Evolutionary conservation across 805 yeast species (phyloP), one percentile per base, ranked within the genome.

Genomic region (Candida maesae): DNA sequence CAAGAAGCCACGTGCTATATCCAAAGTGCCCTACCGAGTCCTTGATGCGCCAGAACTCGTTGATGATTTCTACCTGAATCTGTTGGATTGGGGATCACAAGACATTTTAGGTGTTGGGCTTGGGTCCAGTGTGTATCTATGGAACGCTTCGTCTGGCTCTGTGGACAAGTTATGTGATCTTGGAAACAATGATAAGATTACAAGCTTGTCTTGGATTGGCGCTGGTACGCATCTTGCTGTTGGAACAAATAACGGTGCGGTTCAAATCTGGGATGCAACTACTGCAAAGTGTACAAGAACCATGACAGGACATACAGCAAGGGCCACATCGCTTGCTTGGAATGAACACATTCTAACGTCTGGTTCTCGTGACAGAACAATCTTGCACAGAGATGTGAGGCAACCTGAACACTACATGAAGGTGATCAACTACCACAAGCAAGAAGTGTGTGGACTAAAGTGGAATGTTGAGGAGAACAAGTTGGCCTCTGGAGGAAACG

Each of bases 401-500:
- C 79, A 81, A 27, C 85, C 91, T 6, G 85, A 84, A 21, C 96
- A 89, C 53, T 89, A 70, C 59, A 77, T 86, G 55, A 78, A 79
- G 47, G 74, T 78, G 48, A 68, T 93, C 24, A 81, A 78, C 28
- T 68, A 74, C 18, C 99, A 93, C 63, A 78, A 80, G 41, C 98
- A 93, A 64, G 99, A 93, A 63, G 95, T 93, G 33, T 93, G 99
- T 66, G 99, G 99, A 2, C 72, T 93, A 51, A 81, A 81, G 58
- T 93, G 99, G 99, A 90, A 90, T 55, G 73, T 78, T 5, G 95
- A 87, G 41, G 95, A 86, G 52, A 89, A 91, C 60, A 89, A 86
- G 59, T 71, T 93, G 36, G 99, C 97, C 0, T 81, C 93, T 19
- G 99, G 99, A 19, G 95, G 96, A 33, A 93, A 93, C 59, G 99